Evolutionary conservation across 2,329 filamentous ascomycete genomes (phyloP).

Genomic region (Thermothelomyces thermophilus): DNA sequence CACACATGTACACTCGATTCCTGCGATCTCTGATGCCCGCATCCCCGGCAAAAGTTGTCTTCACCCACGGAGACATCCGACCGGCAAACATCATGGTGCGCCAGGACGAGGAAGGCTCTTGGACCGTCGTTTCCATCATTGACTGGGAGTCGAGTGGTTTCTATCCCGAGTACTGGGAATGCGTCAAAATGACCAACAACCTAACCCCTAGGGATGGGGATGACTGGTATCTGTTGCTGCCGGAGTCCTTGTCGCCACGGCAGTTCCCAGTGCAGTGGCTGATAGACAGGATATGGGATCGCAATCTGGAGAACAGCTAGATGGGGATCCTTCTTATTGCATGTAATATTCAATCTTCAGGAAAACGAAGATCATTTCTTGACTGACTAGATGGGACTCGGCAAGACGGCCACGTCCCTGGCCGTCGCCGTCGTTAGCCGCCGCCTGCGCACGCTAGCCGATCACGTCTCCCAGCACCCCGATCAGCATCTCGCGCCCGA

Average conservation of each 20-base stretch:
- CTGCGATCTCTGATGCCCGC: conserved; percentile 1
- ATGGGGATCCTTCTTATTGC: not conserved
- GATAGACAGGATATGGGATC: conserved; percentile 2
- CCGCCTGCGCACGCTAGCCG: conserved; percentile 1
- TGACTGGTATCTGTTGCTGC: not conserved
- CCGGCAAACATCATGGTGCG: conserved; percentile 9
- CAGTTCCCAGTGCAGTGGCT: not conserved
- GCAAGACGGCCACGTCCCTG: conserved; percentile 2
- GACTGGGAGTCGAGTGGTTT: conserved; percentile 7
- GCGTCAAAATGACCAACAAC: conserved; percentile 4
- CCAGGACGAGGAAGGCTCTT: conserved; percentile 2
- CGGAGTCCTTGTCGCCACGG: not conserved
- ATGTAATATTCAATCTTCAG: not conserved
- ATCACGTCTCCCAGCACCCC: conserved; percentile 3
- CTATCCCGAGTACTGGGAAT: conserved; percentile 8
- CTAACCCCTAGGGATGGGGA: not conserved
- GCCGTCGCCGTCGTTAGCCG: conserved; percentile 7
- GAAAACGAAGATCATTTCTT: not conserved
- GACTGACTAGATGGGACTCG: conserved; percentile 3
- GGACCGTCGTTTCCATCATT: conserved; percentile 5
- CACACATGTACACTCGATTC: conserved; percentile 3
- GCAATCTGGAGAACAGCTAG: not conserved
- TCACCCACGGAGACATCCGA: conserved; percentile 7
- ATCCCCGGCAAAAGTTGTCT: not conserved
- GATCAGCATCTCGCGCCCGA: conserved; percentile 1